Evolutionary conservation across 371 early-diverging fungal species (phyloP).

Genomic region (Coemansia sp.): DNA sequence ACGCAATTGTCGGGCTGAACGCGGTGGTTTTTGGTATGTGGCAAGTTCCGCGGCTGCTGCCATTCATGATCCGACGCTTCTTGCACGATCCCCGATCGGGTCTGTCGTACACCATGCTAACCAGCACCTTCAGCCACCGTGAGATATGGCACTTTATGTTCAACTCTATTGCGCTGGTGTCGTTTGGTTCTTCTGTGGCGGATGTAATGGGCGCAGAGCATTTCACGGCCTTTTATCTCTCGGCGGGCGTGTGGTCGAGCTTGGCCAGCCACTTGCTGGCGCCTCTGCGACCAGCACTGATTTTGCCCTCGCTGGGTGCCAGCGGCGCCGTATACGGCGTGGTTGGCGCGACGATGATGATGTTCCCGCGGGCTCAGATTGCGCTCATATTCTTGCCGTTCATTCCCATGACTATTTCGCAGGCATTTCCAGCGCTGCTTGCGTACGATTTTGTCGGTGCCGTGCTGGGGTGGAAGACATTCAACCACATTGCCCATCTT

Average conservation of each 20-base stretch:
- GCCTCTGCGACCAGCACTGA: conserved; percentile 50
- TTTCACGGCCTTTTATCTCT: conserved; percentile 74
- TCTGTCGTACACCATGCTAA: conserved; percentile 66
- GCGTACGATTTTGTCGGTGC: conserved; percentile 33
- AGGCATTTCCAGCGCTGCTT: conserved; percentile 37
- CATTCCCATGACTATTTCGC: conserved; percentile 63
- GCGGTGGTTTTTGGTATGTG: conserved; percentile 68
- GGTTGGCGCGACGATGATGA: conserved; percentile 57
- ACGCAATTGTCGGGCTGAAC: conserved; percentile 66
- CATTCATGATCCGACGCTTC: conserved; percentile 71
- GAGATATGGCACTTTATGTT: conserved; percentile 63
- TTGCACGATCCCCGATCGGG: conserved; percentile 64
- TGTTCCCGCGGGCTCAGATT: conserved; percentile 64
- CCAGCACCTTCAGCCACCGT: conserved; percentile 66
- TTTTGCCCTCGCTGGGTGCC: conserved; percentile 73
- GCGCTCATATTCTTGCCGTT: conserved; percentile 73
- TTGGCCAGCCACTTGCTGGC: conserved; percentile 61
- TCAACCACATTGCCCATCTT: conserved; percentile 36
- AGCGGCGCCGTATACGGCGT: conserved; percentile 76
- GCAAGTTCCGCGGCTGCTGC: conserved; percentile 61
- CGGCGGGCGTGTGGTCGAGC: conserved; percentile 63
- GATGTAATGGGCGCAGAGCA: conserved; percentile 61
- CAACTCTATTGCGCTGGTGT: conserved; percentile 69
- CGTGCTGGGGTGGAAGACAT: conserved; percentile 26
- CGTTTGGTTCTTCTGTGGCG: conserved; percentile 55